A percentile compares a stretch with the other conserved stretches of the same genome.
Evolutionary conservation across 2,329 filamentous ascomycete genomes (phyloP).

Genomic region (Scytalidium sp.): DNA sequence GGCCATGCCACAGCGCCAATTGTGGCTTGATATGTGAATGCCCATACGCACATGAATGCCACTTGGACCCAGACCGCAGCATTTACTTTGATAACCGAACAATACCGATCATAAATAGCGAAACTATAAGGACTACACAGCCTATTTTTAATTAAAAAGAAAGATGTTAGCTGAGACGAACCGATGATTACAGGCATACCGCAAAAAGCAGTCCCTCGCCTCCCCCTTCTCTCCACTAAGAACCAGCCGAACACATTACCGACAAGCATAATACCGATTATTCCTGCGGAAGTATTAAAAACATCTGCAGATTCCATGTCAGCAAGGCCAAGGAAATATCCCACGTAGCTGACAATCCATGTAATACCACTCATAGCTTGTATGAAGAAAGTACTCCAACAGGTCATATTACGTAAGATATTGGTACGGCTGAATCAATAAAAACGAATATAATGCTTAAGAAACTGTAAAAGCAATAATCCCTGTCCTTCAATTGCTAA

Average conservation of each 20-base stretch:
- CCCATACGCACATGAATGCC: constrained; percentile 20
- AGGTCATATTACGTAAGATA: too few relatives aligned
- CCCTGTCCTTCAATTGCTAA: too few relatives aligned
- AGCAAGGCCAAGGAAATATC: background rate
- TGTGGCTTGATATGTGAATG: constrained; percentile 21
- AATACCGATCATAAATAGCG: constrained; percentile 19
- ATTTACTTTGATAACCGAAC: constrained; percentile 8
- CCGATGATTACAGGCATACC: constrained; percentile 6
- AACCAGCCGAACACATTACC: constrained; percentile 31
- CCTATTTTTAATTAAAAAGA: background rate
- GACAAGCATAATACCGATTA: constrained; percentile 26
- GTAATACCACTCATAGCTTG: constrained; percentile 27
- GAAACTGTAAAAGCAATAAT: too few relatives aligned
- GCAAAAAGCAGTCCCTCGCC: constrained; percentile 23
- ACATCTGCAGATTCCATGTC: constrained; percentile 4
- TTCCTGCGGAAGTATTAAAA: constrained; percentile 24
- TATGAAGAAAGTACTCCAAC: constrained; percentile 27
- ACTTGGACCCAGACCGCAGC: constrained; percentile 18
- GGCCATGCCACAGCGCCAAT: constrained; percentile 38
- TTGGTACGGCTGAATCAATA: too few relatives aligned
- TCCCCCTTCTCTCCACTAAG: constrained; percentile 28
- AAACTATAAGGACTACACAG: constrained; percentile 6
- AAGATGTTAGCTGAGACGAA: too few relatives aligned
- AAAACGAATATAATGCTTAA: too few relatives aligned
- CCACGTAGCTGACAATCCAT: constrained; percentile 29